Evolutionary conservation across 495 filamentous ascomycete genomes (phyloP), one percentile per base, ranked within the genome.

Genomic region (Daldinia concentrica): DNA sequence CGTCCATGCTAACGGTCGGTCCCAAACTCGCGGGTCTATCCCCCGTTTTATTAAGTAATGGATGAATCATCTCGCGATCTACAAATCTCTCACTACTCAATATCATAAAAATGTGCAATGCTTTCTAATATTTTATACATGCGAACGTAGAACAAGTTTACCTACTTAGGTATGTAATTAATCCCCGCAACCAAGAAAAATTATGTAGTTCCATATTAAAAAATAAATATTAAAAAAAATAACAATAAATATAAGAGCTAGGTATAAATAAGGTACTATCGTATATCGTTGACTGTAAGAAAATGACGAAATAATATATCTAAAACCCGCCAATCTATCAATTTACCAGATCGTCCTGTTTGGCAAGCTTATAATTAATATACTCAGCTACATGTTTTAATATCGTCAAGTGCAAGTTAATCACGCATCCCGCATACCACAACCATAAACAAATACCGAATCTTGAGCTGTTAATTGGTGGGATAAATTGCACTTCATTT

Each of bases 401-500:
- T 41, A 19, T 24, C 19, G 29, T 17, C 9, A 19, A 39, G 6
- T 22, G 26, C 26, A 54, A 30, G 50, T 17, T 22, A 30, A 39
- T 11, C 7, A 58, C 12, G 1, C 27, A 45, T 65, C 26, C 62
- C 17, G 12, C 41, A 58, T 29, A 45, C 6, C 32, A 58, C 34
- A 15, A 22, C 17, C 22, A 58, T 17, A 11, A 24, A 11, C 58
- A 45, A 68, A 57, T 57, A 26, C 56, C 50, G 11, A 56, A 57
- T 41, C n/a, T 27, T 11, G 22, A 9, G 8, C 6, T 22, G 48
- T 4, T 7, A 15, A 57, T 55, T 64, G 26, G 43, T 55, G 43
- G 54, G 34, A 64, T 61, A 64, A 59, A 64, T 69, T 64, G 7
- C 41, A 34, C n/a, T 69, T 64, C 54, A 69, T 59, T 32, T 45